A percentile compares a stretch with the other conserved stretches of the same genome.
phyloP scores from a whole-genome alignment of 208 protist species.

The Herpetomonas muscarum region DNA sequence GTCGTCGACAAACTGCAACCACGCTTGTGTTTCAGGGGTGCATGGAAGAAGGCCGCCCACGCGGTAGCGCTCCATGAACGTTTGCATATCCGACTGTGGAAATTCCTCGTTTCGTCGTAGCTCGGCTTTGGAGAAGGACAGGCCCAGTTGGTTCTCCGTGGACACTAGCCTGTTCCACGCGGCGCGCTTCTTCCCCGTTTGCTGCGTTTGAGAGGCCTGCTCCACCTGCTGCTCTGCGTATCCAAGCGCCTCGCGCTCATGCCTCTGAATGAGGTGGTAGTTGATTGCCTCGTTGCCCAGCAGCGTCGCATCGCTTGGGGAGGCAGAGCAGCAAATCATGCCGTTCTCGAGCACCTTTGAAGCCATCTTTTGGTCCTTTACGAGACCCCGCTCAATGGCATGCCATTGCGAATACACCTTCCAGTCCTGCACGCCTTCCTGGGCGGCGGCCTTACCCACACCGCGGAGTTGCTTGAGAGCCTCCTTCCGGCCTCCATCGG shows the following conservation, averaged over 20 bases:
- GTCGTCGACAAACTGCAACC: slow-evolving; percentile 57
- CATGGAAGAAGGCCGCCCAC: slow-evolving; percentile 77
- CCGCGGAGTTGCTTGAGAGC: slow-evolving; percentile 37
- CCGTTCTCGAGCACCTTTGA: slow-evolving; percentile 72
- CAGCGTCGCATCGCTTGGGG: slow-evolving; percentile 38
- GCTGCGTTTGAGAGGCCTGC: slow-evolving; percentile 33
- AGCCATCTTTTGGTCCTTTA: slow-evolving; percentile 58
- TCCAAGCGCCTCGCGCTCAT: slow-evolving; percentile 64
- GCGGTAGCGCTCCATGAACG: slow-evolving; percentile 51
- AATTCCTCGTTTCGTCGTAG: slow-evolving; percentile 42
- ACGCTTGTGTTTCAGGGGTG: slow-evolving; percentile 31
- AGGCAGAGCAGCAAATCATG: slow-evolving; percentile 58
- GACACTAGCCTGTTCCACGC: slow-evolving; percentile 71
- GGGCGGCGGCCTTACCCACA: slow-evolving; percentile 57
- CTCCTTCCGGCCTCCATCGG: slow-evolving; percentile 18
- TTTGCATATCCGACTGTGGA: slow-evolving; percentile 30
- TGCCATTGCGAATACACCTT: slow-evolving; percentile 83
- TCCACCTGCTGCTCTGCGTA: slow-evolving; percentile 78
- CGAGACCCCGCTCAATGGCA: slow-evolving; percentile 35
- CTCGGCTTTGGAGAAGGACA: slow-evolving; percentile 57
- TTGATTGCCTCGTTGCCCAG: slow-evolving; percentile 55
- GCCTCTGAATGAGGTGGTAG: slow-evolving; percentile 61
- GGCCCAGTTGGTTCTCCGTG: slow-evolving; percentile 47
- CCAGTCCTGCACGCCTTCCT: slow-evolving; percentile 58
- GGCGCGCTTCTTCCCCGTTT: slow-evolving; percentile 31